These are phyloP conservation scores for Thermomyces lanuginosus DNA, from an alignment of 2,329 filamentous ascomycete species.

Conservation along the genomic window DNA sequence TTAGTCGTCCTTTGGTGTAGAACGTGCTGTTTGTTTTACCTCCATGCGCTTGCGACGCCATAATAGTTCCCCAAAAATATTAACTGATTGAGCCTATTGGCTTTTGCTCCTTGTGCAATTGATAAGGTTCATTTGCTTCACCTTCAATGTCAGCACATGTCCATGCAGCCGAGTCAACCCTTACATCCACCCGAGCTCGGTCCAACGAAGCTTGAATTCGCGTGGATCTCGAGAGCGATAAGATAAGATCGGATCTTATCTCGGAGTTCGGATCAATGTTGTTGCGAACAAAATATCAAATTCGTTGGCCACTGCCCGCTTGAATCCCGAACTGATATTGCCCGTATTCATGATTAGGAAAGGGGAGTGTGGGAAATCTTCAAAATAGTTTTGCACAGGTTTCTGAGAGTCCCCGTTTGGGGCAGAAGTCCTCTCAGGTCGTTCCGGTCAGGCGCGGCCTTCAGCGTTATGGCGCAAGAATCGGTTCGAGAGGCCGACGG, in stretches of 20 bases:
- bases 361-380: not conserved
- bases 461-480: conserved; percentile 16
- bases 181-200: no score
- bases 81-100: no score
- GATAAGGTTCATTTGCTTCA: no score
- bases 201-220: no score
- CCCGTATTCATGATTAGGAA: not conserved
- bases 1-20: no score
- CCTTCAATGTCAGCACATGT: no score
- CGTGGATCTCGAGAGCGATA: no score
- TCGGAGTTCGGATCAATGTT: conserved; percentile 6
- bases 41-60: conserved; percentile 4
- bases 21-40: conserved; percentile 3
- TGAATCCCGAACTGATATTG: not conserved
- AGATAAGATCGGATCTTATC: no score
- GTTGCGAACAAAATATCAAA: conserved; percentile 5
- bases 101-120: no score
- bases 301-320: not conserved
- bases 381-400: conserved; percentile 18
- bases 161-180: no score
- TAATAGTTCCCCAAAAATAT: no score
- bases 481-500: conserved; percentile 8
- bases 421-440: conserved; percentile 10
- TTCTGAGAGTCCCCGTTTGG: conserved; percentile 12
- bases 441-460: conserved; percentile 3